Percentiles rank a stretch among this genome's conserved stretches.
These are phyloP conservation scores for Neonectria magnoliae DNA, from an alignment of 2,329 filamentous ascomycete genomes.

Conservation along the genomic window DNA sequence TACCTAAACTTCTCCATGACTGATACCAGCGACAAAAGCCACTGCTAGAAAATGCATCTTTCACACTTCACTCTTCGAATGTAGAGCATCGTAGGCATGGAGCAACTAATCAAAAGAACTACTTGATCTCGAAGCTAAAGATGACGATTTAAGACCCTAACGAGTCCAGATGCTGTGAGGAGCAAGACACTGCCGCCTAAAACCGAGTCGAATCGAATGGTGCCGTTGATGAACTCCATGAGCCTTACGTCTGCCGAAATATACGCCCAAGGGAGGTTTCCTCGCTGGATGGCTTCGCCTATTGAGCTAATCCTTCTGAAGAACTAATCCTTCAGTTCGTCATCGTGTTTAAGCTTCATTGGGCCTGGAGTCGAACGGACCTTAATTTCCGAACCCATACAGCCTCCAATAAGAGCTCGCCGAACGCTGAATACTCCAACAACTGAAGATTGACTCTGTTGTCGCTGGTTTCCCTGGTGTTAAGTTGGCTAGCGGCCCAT, in stretches of 20 bases:
- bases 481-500: conserved; percentile 27
- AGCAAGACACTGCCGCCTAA: conserved; percentile 24
- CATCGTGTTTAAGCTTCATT: conserved; percentile 8
- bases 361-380: conserved; percentile 16
- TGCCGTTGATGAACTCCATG: conserved; percentile 24
- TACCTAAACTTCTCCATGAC: conserved; percentile 26
- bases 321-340: conserved; percentile 23
- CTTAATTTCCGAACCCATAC: conserved; percentile 15
- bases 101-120: conserved; percentile 25
- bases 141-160: conserved; percentile 23
- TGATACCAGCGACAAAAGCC: conserved; percentile 26
- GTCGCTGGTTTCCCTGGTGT: conserved; percentile 13
- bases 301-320: conserved; percentile 17
- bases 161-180: conserved; percentile 19
- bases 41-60: conserved; percentile 24
- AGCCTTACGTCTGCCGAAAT: conserved; percentile 13
- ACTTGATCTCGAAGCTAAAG: conserved; percentile 18
- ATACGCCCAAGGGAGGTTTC: conserved; percentile 22
- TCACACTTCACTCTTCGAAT: conserved; percentile 1
- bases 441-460: conserved; percentile 25
- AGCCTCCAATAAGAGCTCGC: conserved; percentile 16
- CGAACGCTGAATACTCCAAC: conserved; percentile 8
- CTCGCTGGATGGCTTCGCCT: conserved; percentile 14
- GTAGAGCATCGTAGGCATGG: conserved; percentile 11
- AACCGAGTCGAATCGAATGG: conserved; percentile 27